Evolutionary conservation across 495 filamentous ascomycete species (phyloP).

Genomic region (Massariosphaeria phaeospora): DNA sequence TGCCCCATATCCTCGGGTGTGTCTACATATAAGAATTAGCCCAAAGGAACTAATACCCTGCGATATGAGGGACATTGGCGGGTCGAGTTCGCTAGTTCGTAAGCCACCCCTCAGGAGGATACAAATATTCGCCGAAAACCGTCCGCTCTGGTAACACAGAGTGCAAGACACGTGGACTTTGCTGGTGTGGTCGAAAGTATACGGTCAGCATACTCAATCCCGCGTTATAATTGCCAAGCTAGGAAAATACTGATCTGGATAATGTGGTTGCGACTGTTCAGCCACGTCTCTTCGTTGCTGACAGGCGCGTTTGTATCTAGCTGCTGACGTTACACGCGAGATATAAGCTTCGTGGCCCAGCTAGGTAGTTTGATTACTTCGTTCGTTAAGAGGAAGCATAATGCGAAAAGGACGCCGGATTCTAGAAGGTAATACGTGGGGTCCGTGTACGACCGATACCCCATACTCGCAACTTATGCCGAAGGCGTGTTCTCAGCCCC

Average conservation of each 20-base stretch:
- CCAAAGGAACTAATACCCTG: too few relatives aligned
- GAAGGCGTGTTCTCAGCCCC: slow-evolving; percentile 20
- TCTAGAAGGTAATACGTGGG: background rate
- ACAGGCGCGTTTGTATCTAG: slow-evolving; percentile 4
- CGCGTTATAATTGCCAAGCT: slow-evolving; percentile 1
- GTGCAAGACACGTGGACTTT: background rate
- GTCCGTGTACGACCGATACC: slow-evolving; percentile 9
- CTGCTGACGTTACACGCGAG: slow-evolving; percentile 23
- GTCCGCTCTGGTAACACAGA: background rate
- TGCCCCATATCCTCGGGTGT: background rate
- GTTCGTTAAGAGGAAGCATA: too few relatives aligned
- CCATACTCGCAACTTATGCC: slow-evolving; percentile 22
- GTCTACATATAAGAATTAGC: too few relatives aligned
- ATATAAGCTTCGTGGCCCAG: slow-evolving; percentile 9
- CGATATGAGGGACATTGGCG: background rate
- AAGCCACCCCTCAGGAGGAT: background rate
- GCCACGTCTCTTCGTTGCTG: background rate
- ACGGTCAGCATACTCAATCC: slow-evolving; percentile 6
- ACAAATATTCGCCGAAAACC: slow-evolving; percentile 2
- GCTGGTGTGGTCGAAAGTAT: background rate
- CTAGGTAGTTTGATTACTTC: background rate
- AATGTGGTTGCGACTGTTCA: background rate
- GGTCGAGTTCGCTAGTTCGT: background rate
- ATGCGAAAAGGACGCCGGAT: background rate
- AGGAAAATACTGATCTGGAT: slow-evolving; percentile 2